phyloP scores from a whole-genome alignment of 257 asterid genomes.

The Sherardia arvensis region DNA sequence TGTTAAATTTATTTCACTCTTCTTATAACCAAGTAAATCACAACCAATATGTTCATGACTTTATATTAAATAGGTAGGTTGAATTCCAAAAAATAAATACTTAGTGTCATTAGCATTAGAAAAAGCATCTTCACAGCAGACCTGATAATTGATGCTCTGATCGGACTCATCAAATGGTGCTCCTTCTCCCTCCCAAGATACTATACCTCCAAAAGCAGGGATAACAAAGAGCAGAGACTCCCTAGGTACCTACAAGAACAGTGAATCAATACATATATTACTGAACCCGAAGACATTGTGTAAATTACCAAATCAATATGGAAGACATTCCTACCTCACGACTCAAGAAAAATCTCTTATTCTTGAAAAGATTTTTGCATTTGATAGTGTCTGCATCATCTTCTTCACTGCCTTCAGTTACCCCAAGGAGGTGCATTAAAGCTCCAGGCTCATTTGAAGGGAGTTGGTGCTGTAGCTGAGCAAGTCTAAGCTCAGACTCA shows the following conservation, averaged over 20 bases:
- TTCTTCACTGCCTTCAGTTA: conserved; percentile 45
- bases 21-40: not conserved
- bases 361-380: conserved; percentile 66
- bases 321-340: conserved; percentile 59
- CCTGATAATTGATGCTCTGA: conserved; percentile 85
- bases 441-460: conserved; percentile 89
- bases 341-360: conserved; percentile 67
- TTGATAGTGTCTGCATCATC: conserved; percentile 66
- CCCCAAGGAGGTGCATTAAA: conserved; percentile 68
- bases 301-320: not conserved
- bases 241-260: conserved; percentile 62
- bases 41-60: no score
- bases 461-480: conserved; percentile 88
- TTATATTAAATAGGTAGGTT: no score
- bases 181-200: conserved; percentile 98
- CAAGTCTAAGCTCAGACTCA: conserved; percentile 79
- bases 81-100: no score
- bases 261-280: not conserved
- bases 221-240: conserved; percentile 78
- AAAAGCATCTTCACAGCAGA: conserved; percentile 13
- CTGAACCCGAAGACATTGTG: no score
- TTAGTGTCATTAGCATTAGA: not conserved
- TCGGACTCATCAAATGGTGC: conserved; percentile 85
- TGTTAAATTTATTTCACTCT: not conserved
- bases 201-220: conserved; percentile 92